A percentile compares a stretch with the other conserved stretches of the same genome.
Evolutionary conservation across 2,329 filamentous ascomycete species (phyloP).

Genomic region (Aspergillus pseudotamarii): DNA sequence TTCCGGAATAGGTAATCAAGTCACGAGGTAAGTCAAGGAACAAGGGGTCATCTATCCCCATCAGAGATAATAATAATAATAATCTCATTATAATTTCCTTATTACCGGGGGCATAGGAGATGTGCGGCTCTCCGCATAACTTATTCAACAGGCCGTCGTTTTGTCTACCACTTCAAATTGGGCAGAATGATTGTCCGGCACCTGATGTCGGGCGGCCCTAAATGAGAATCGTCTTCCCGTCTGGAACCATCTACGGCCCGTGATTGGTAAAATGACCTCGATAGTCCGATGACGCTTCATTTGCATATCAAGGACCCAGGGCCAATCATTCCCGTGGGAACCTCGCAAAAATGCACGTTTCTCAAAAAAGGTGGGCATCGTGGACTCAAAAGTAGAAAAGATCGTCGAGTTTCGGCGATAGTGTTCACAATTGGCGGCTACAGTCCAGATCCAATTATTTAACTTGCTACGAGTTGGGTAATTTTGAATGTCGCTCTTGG

Average conservation of each 20-base stretch:
- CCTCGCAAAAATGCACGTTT: conserved; percentile 20
- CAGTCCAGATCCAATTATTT: conserved; percentile 17
- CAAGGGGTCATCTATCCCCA: neutral
- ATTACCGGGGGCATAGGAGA: neutral
- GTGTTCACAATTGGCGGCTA: conserved; percentile 20
- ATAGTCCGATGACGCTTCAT: conserved; percentile 24
- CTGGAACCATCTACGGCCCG: conserved; percentile 13
- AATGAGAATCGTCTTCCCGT: conserved; percentile 20
- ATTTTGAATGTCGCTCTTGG: conserved; percentile 2
- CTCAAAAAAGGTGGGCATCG: conserved; percentile 14
- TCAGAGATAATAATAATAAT: neutral
- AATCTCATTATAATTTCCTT: neutral
- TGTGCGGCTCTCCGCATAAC: conserved; percentile 26
- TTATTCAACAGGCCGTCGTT: neutral
- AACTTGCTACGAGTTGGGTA: conserved; percentile 3
- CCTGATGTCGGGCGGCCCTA: conserved; percentile 16
- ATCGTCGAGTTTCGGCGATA: conserved; percentile 21
- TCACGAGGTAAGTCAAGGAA: neutral
- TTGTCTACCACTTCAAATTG: conserved; percentile 16
- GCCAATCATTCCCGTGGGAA: conserved; percentile 20
- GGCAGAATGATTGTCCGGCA: conserved; percentile 18
- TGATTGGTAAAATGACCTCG: conserved; percentile 22
- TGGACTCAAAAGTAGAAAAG: conserved; percentile 18
- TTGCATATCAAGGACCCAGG: conserved; percentile 16
- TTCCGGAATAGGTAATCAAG: neutral